These are phyloP conservation scores for Chlamydomonas incerta DNA, from an alignment of 139 green algal species.

Conservation along the genomic window DNA sequence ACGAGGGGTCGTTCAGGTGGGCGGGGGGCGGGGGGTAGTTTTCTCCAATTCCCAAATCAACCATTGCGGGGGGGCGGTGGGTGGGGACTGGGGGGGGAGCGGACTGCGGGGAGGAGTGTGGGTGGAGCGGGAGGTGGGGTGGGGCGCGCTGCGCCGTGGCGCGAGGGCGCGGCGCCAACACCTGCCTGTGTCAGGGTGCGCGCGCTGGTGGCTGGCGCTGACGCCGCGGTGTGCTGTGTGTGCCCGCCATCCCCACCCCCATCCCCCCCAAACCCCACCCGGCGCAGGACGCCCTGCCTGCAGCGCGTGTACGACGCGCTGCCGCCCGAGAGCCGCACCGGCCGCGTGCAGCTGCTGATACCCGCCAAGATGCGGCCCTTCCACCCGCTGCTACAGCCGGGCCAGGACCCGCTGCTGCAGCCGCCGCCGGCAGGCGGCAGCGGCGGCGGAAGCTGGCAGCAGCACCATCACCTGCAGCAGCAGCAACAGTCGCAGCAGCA, in stretches of 20 bases:
- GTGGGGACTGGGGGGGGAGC: no score
- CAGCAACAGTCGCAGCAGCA: slow-evolving; percentile 20
- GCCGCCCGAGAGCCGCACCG: slow-evolving; percentile 68
- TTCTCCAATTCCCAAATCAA: no score
- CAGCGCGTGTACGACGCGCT: slow-evolving; percentile 75
- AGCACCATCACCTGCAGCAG: not conserved
- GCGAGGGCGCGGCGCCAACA: no score
- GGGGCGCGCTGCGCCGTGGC: no score
- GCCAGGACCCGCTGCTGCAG: not conserved
- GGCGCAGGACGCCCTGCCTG: slow-evolving; percentile 67
- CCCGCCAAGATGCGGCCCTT: slow-evolving; percentile 39
- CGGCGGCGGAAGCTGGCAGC: no score
- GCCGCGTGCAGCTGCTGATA: slow-evolving; percentile 65
- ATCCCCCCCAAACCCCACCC: not conserved
- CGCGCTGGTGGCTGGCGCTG: no score
- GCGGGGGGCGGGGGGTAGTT: no score
- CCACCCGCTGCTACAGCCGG: not conserved
- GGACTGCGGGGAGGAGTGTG: no score
- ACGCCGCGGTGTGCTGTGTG: not conserved
- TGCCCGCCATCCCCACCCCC: not conserved
- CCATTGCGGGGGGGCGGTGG: no score
- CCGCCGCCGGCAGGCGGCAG: not conserved
- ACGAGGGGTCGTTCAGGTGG: slow-evolving; percentile 69
- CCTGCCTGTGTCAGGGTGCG: no score
- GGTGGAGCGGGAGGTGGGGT: no score